These are phyloP conservation scores for Setaria viridis DNA, from an alignment of 202 grass and related monocot species.

Conservation along the genomic window DNA sequence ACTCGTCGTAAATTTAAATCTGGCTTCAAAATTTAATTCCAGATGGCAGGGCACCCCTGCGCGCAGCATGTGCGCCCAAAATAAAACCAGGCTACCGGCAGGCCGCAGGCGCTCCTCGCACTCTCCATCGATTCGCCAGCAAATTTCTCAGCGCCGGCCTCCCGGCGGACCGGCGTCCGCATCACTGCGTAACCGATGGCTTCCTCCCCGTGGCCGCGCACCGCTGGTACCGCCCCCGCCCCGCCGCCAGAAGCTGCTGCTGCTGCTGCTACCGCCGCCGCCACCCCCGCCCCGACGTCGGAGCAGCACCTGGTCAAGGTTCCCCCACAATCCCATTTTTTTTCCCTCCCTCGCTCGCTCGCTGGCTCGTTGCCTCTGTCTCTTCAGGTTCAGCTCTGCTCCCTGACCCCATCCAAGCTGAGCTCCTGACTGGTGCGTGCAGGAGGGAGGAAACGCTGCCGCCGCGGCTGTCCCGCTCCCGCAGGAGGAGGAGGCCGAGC, in stretches of 20 bases:
- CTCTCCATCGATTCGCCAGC: slow-evolving; percentile 30
- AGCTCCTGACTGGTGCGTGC: slow-evolving; percentile 40
- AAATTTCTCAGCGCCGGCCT: slow-evolving; percentile 33
- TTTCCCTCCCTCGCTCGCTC: background rate
- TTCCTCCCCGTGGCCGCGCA: slow-evolving; percentile 31
- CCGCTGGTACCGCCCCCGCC: background rate
- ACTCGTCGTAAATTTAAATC: background rate
- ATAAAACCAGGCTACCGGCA: slow-evolving; percentile 33
- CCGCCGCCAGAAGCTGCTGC: background rate
- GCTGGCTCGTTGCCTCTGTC: background rate
- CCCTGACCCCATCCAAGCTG: background rate
- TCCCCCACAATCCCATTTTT: slow-evolving; percentile 8
- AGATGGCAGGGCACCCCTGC: background rate
- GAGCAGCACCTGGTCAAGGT: slow-evolving; percentile 45
- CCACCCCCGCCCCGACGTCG: slow-evolving; percentile 13
- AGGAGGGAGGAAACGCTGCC: slow-evolving; percentile 36
- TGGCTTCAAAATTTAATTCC: slow-evolving; percentile 20
- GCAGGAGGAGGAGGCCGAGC: slow-evolving; percentile 32
- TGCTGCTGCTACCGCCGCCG: background rate
- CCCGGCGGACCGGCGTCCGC: slow-evolving; percentile 19
- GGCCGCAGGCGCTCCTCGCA: slow-evolving; percentile 3
- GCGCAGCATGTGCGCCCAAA: slow-evolving; percentile 33
- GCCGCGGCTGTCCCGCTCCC: background rate
- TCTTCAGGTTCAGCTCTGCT: slow-evolving; percentile 11
- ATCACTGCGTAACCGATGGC: slow-evolving; percentile 35